These are phyloP conservation scores for Herpotrichia juniperi DNA, from an alignment of 2,329 filamentous ascomycete genomes.

Conservation along the genomic window DNA sequence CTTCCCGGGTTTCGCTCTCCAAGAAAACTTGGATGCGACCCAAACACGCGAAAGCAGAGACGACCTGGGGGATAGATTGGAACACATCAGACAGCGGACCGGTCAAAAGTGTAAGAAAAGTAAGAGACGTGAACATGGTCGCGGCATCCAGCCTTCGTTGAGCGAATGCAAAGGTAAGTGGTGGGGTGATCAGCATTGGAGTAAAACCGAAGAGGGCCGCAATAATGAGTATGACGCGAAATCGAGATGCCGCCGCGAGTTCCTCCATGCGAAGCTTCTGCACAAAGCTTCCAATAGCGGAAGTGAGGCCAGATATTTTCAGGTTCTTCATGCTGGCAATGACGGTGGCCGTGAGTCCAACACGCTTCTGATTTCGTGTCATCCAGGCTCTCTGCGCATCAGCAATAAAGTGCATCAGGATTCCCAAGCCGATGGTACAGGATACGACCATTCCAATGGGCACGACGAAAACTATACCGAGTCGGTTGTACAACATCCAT, in stretches of 20 bases:
- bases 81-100: background rate
- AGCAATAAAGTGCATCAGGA: too few relatives aligned
- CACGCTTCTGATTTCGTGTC: constrained; percentile 10
- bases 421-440: constrained; percentile 6
- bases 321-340: constrained; percentile 11
- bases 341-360: constrained; percentile 10
- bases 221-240: too few relatives aligned
- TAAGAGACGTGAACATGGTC: background rate
- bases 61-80: background rate
- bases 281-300: constrained; percentile 10
- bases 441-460: background rate
- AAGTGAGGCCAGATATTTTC: constrained; percentile 14
- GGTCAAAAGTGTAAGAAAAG: background rate
- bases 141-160: background rate
- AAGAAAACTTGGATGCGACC: background rate
- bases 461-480: background rate
- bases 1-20: background rate
- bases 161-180: too few relatives aligned
- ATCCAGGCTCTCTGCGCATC: constrained; percentile 12
- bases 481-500: constrained; percentile 4
- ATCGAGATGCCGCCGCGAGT: too few relatives aligned
- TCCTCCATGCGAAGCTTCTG: too few relatives aligned
- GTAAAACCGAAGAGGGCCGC: too few relatives aligned
- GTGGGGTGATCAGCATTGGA: too few relatives aligned
- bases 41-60: background rate